A percentile compares a stretch with the other conserved stretches of the same genome.
Evolutionary conservation across 73 alveolate species (phyloP).

Genomic region (Paramecium pentaurelia): DNA sequence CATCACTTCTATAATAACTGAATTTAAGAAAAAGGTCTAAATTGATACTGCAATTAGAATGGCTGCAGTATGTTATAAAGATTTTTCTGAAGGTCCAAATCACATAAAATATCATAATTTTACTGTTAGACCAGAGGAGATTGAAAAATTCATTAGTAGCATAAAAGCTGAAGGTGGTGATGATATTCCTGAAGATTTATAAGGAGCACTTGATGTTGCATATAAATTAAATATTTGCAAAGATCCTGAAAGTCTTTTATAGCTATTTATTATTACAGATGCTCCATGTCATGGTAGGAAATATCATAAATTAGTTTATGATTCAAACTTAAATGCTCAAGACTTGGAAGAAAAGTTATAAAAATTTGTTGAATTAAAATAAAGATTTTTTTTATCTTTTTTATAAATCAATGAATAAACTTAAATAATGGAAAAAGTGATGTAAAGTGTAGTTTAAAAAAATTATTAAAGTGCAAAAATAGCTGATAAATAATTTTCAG

Average conservation of each 20-base stretch:
- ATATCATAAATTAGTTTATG: neutral
- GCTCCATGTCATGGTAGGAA: slow-evolving; percentile 39
- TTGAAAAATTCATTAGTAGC: neutral
- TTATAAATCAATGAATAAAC: neutral
- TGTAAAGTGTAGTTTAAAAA: neutral
- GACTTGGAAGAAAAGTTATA: neutral
- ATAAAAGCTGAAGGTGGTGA: neutral
- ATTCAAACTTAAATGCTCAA: neutral
- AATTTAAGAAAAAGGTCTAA: neutral
- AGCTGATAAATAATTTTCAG: neutral
- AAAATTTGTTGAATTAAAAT: neutral
- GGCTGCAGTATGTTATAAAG: neutral
- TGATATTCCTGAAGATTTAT: slow-evolving; percentile 17
- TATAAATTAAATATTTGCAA: neutral
- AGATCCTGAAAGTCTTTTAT: neutral
- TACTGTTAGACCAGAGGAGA: neutral
- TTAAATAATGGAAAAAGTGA: neutral
- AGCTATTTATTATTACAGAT: neutral
- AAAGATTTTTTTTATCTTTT: neutral
- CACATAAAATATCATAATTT: neutral
- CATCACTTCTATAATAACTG: neutral
- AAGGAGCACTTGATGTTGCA: neutral
- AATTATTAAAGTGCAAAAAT: neutral
- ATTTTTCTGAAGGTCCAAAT: neutral
- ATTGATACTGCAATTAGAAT: neutral